A percentile compares a stretch with the other conserved stretches of the same genome.
Conservation (phyloP, 2,329 filamentous ascomycete species). For the Cytospora piceicola region DNA sequence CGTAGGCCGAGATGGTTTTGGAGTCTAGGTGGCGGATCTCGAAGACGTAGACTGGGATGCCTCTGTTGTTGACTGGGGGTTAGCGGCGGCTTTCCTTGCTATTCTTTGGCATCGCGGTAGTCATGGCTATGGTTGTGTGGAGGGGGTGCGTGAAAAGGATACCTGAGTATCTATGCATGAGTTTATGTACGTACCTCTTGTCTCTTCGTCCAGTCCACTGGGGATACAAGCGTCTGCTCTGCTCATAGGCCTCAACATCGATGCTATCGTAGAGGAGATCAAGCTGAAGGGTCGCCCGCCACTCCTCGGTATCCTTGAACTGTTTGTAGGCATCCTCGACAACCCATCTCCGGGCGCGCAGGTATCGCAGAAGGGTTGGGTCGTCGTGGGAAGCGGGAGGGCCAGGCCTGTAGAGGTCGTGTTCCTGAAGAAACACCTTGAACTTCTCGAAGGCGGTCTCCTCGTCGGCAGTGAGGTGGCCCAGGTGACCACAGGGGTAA, state of each 20-base stretch:
- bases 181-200: slow-evolving; percentile 48
- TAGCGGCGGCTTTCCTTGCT: too few relatives aligned
- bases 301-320: slow-evolving; percentile 87
- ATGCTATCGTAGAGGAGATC: slow-evolving; percentile 84
- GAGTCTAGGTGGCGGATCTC: slow-evolving; percentile 82
- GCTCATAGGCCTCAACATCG: slow-evolving; percentile 81
- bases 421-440: slow-evolving; percentile 68
- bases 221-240: slow-evolving; percentile 79
- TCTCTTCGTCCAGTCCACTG: slow-evolving; percentile 95
- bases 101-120: too few relatives aligned
- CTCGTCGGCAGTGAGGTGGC: slow-evolving; percentile 74
- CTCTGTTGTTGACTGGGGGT: slow-evolving; percentile 51
- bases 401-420: slow-evolving; percentile 64
- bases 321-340: slow-evolving; percentile 78
- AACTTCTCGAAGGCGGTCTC: slow-evolving; percentile 70
- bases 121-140: too few relatives aligned
- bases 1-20: slow-evolving; percentile 80
- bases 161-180: background rate
- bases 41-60: slow-evolving; percentile 90
- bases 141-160: background rate
- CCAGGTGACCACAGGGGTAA: slow-evolving; percentile 79
- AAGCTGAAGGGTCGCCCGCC: slow-evolving; percentile 79
- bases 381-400: slow-evolving; percentile 70
- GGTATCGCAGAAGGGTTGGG: slow-evolving; percentile 76
- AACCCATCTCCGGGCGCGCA: slow-evolving; percentile 82